Conservation (phyloP, 176 grass and related monocot species). For the Musa beccarii region DNA sequence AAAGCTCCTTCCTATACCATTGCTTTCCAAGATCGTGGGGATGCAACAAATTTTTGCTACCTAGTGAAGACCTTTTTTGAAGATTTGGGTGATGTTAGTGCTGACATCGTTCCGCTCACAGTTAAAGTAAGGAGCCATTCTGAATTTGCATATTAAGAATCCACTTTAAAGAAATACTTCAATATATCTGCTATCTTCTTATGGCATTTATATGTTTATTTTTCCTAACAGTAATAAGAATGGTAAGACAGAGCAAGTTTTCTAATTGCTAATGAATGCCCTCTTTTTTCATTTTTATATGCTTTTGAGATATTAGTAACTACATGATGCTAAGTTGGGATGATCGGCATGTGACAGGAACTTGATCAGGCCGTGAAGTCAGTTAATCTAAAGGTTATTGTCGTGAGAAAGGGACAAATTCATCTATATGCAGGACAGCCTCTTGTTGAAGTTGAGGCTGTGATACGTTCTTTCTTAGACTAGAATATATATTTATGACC, state of each 20-base stretch:
- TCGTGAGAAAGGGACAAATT: slow-evolving; percentile 35
- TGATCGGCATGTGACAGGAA: slow-evolving; percentile 26
- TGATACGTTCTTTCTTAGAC: slow-evolving; percentile 28
- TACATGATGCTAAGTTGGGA: neutral
- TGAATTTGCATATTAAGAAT: neutral
- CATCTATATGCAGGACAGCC: slow-evolving; percentile 33
- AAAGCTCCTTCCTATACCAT: slow-evolving; percentile 28
- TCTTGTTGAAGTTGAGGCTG: slow-evolving; percentile 25
- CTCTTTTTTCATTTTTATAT: neutral
- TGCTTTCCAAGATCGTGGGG: slow-evolving; percentile 30
- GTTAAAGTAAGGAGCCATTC: slow-evolving; percentile 23
- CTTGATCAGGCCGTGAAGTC: slow-evolving; percentile 24
- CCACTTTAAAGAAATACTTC: too few relatives aligned
- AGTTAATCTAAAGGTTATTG: slow-evolving; percentile 23
- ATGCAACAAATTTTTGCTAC: slow-evolving; percentile 34
- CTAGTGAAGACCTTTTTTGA: slow-evolving; percentile 37
- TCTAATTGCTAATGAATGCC: neutral
- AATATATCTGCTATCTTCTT: neutral
- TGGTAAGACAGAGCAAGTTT: neutral
- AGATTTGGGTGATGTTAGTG: slow-evolving; percentile 33
- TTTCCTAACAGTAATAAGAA: too few relatives aligned
- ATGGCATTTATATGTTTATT: neutral
- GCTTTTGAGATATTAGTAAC: neutral
- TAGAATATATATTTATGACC: neutral
- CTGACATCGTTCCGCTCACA: slow-evolving; percentile 31